Evolutionary conservation across 768 basidiomycete species (phyloP).

Genomic region (Pisolithus microcarpus): DNA sequence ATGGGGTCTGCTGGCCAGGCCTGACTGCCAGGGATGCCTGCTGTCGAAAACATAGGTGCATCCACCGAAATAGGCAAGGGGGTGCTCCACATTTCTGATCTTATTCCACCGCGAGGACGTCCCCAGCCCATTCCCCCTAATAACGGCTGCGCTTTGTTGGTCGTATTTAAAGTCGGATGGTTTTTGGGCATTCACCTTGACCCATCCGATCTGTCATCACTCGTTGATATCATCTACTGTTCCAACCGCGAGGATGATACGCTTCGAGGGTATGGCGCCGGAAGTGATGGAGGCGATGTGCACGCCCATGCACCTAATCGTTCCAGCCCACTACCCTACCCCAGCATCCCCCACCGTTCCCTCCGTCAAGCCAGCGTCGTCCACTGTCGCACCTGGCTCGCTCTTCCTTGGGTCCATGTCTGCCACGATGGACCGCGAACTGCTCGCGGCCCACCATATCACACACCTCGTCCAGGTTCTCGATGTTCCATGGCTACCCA

Average conservation of each 20-base stretch:
- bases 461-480: constrained; percentile 60
- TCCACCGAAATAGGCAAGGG: constrained; percentile 1
- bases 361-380: constrained; percentile 8
- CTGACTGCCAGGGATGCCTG: background rate
- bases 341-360: constrained; percentile 13
- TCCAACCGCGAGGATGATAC: constrained; percentile 47
- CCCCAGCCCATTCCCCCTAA: constrained; percentile 39
- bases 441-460: constrained; percentile 45
- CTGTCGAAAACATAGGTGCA: background rate
- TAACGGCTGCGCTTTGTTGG: background rate
- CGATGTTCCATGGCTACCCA: constrained; percentile 57
- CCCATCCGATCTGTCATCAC: constrained; percentile 1
- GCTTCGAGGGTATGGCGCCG: constrained; percentile 66
- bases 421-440: constrained; percentile 48
- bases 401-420: constrained; percentile 67
- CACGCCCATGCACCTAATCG: constrained; percentile 75
- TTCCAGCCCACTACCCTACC: constrained; percentile 32
- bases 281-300: constrained; percentile 82
- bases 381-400: constrained; percentile 32
- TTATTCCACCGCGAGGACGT: constrained; percentile 41
- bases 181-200: constrained; percentile 2
- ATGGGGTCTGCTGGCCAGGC: background rate
- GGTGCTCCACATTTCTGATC: constrained; percentile 11
- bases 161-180: background rate
- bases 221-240: background rate